These are phyloP conservation scores for Fusarium humuli DNA, from an alignment of 2,329 filamentous ascomycete species.

Conservation along the genomic window DNA sequence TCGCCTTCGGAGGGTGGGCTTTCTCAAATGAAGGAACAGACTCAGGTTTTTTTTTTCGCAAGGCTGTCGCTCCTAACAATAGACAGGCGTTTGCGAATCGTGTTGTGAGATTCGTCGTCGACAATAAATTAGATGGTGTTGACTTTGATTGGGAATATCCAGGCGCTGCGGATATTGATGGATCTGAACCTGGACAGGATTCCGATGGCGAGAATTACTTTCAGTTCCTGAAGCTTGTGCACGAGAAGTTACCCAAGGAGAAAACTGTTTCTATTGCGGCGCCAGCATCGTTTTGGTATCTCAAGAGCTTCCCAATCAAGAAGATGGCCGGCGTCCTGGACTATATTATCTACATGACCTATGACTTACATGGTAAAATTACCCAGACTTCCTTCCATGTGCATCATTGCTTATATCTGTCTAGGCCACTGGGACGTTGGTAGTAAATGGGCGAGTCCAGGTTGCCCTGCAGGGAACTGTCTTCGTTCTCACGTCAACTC, in stretches of 20 bases:
- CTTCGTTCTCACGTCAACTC: neutral
- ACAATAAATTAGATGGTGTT: constrained; percentile 54
- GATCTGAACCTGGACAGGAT: constrained; percentile 45
- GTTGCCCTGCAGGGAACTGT: neutral
- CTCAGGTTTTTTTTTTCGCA: neutral
- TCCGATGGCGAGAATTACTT: constrained; percentile 26
- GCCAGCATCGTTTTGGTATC: constrained; percentile 52
- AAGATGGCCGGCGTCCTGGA: constrained; percentile 44
- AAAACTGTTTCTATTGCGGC: constrained; percentile 49
- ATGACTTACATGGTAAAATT: constrained; percentile 22
- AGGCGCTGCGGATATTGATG: constrained; percentile 41
- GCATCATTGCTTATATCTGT: no score
- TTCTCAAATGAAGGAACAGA: neutral
- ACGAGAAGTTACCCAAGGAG: neutral
- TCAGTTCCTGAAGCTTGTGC: constrained; percentile 16
- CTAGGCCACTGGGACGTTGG: neutral
- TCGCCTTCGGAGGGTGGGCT: neutral
- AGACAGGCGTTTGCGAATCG: constrained; percentile 46
- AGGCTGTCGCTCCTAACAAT: neutral
- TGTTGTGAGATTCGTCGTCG: constrained; percentile 52
- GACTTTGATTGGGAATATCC: constrained; percentile 60
- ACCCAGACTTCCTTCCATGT: neutral
- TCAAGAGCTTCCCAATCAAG: constrained; percentile 48
- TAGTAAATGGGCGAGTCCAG: neutral
- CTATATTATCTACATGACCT: constrained; percentile 46